Base-by-base conservation (phyloP, 345 rosid genomes). In the Eucalyptus regnans region DNA sequence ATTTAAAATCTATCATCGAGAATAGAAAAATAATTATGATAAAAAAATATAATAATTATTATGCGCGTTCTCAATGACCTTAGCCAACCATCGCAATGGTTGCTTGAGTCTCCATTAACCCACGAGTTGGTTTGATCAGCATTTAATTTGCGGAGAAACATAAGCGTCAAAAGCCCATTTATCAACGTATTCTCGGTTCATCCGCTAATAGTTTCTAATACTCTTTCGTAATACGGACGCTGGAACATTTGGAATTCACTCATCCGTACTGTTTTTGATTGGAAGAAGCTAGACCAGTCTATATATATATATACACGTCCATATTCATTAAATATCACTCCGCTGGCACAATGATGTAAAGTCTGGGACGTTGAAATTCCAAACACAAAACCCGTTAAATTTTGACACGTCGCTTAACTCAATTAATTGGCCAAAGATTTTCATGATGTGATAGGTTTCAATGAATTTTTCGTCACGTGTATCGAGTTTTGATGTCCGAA, bases 1-100 rank as follows among this genome's bases (percentile, higher is more conserved):
- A 52, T 52, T 18, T 7, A 18, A 18, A 52, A 52, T 0, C 0
- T 52, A 52, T 18, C 7, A 18, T 52, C 4, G 0, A 18, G 0
- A 52, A 52, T 4, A 52, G 5, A 23, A 56, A 56, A 23, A 20
- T 22, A 56, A 22, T 56, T 9, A 56, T 8, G 4, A 56, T 56
- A 22, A 56, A 54, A 18, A 0, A 23, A 2, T 56, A 56, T 23
- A 4, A 23, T 22, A 9, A 23, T 56, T 23, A 56, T 9, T 56
- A 56, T 9, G 58, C 2, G 0, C 0, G 4, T 52, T 52, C 23
- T 56, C 6, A 56, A 9, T 56, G 62, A 12, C 27, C 31, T 6
- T 60, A 13, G 33, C 3, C 31, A 27, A 12, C 2, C 31, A 27
- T 3, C 16, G 15, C 29, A 27, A 0, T 60, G 66, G 31, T 9